phyloP scores from a whole-genome alignment of 495 filamentous ascomycete genomes.

The Lasiosphaeriaceae sp. region DNA sequence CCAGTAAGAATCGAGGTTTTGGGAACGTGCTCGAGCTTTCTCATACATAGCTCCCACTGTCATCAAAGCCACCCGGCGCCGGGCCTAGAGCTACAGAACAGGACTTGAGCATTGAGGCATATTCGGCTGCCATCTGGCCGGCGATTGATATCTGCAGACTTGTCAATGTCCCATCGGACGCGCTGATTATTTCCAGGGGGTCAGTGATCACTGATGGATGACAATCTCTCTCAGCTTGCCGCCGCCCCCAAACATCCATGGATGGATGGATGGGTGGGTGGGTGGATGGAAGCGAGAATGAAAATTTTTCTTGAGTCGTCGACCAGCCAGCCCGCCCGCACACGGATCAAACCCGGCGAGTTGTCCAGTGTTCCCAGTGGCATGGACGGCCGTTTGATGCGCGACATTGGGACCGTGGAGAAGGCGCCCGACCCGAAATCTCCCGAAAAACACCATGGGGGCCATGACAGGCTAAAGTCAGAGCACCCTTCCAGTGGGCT shows the following conservation, averaged over 20 bases:
- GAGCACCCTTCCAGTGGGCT: too few relatives aligned
- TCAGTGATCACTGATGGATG: not conserved
- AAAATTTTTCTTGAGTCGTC: too few relatives aligned
- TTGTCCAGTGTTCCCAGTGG: slow-evolving; percentile 7
- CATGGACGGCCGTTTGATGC: slow-evolving; percentile 15
- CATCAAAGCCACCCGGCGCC: too few relatives aligned
- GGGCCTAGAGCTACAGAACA: not conserved
- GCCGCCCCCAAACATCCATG: too few relatives aligned
- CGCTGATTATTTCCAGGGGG: too few relatives aligned
- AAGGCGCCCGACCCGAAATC: slow-evolving; percentile 12
- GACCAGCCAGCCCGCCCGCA: not conserved
- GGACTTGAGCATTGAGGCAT: not conserved
- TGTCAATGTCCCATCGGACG: too few relatives aligned
- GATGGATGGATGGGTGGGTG: not conserved
- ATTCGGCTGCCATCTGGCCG: not conserved
- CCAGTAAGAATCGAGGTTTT: slow-evolving; percentile 11
- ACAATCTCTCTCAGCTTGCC: not conserved
- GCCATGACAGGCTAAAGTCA: not conserved
- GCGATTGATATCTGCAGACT: too few relatives aligned
- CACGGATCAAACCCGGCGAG: slow-evolving; percentile 12
- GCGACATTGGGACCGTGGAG: slow-evolving; percentile 3
- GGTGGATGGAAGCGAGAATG: not conserved
- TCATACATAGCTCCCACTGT: too few relatives aligned
- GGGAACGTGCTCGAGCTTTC: slow-evolving; percentile 9
- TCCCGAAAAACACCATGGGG: slow-evolving; percentile 12